These are phyloP conservation scores for Fulvia fulva DNA, from an alignment of 2,329 filamentous ascomycete genomes.

Conservation along the genomic window DNA sequence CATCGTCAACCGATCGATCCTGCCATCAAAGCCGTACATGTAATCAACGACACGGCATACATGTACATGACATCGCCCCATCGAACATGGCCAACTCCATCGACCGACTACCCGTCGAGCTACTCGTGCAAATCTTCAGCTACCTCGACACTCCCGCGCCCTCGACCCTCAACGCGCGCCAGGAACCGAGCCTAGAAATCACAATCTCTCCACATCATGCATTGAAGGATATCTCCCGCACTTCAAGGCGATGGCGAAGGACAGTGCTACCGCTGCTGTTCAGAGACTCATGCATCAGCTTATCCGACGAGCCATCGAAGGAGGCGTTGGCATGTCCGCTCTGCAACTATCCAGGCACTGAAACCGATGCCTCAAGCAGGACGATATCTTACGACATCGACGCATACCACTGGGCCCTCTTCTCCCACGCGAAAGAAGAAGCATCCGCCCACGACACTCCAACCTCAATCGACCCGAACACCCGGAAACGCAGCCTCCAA, in stretches of 20 bases:
- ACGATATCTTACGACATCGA: neutral
- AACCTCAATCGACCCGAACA: neutral
- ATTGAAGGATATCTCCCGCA: slow-evolving; percentile 55
- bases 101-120: slow-evolving; percentile 55
- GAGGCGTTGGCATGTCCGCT: slow-evolving; percentile 3
- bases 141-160: slow-evolving; percentile 51
- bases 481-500: slow-evolving; percentile 6
- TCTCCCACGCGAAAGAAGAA: neutral
- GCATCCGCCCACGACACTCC: neutral
- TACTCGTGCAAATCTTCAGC: slow-evolving; percentile 56
- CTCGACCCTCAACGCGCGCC: slow-evolving; percentile 47
- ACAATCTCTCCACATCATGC: slow-evolving; percentile 35
- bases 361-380: neutral
- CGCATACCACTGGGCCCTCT: slow-evolving; percentile 4
- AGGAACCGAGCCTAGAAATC: slow-evolving; percentile 48
- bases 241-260: slow-evolving; percentile 52
- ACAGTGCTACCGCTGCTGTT: slow-evolving; percentile 56
- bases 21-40: neutral
- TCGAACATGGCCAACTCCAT: slow-evolving; percentile 5
- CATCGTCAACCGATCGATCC: too few relatives aligned
- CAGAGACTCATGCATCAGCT: slow-evolving; percentile 45
- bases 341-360: neutral
- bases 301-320: slow-evolving; percentile 3
- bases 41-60: neutral
- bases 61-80: neutral